A percentile compares a stretch with the other conserved stretches of the same genome.
Evolutionary conservation across 352 stramenopile species (phyloP).

Genomic region (Saprolegnia parasitica): DNA sequence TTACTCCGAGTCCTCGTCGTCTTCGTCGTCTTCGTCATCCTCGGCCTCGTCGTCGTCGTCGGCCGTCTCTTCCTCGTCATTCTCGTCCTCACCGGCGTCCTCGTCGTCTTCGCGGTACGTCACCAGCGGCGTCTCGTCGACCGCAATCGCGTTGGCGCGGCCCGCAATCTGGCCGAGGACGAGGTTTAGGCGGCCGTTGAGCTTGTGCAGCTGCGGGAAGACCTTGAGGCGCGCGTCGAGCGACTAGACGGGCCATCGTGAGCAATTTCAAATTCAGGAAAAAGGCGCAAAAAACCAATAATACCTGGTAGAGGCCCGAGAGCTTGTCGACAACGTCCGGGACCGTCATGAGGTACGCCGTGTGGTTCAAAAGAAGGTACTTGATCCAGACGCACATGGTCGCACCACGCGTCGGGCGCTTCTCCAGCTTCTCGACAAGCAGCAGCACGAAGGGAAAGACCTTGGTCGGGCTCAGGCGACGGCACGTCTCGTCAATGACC

Average conservation of each 20-base stretch:
- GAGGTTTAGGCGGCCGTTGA: conserved; percentile 70
- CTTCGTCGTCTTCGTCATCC: conserved; percentile 40
- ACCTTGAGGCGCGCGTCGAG: conserved; percentile 77
- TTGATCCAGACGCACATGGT: conserved; percentile 80
- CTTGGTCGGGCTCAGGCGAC: conserved; percentile 64
- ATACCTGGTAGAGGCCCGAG: conserved; percentile 66
- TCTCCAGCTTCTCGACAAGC: conserved; percentile 79
- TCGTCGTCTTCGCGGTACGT: conserved; percentile 32
- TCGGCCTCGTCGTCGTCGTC: conserved; percentile 37
- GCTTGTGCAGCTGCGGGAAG: conserved; percentile 77
- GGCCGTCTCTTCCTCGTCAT: conserved; percentile 40
- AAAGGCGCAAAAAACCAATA: background rate
- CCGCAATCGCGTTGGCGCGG: conserved; percentile 11
- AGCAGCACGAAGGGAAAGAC: conserved; percentile 73
- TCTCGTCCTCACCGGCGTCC: conserved; percentile 43
- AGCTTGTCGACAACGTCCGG: conserved; percentile 77
- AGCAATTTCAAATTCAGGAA: too few relatives aligned
- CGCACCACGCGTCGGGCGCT: conserved; percentile 66
- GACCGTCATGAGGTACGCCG: conserved; percentile 78
- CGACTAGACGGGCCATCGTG: conserved; percentile 32
- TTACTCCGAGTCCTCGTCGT: conserved; percentile 41
- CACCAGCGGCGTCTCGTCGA: conserved; percentile 42
- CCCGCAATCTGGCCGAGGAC: conserved; percentile 69
- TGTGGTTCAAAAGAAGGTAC: conserved; percentile 76
- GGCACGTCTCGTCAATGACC: conserved; percentile 68